A percentile compares a stretch with the other conserved stretches of the same genome.
These are phyloP conservation scores for Saccharomyces hybrid DNA, from an alignment of 1,139 yeast genomes.

Conservation along the genomic window DNA sequence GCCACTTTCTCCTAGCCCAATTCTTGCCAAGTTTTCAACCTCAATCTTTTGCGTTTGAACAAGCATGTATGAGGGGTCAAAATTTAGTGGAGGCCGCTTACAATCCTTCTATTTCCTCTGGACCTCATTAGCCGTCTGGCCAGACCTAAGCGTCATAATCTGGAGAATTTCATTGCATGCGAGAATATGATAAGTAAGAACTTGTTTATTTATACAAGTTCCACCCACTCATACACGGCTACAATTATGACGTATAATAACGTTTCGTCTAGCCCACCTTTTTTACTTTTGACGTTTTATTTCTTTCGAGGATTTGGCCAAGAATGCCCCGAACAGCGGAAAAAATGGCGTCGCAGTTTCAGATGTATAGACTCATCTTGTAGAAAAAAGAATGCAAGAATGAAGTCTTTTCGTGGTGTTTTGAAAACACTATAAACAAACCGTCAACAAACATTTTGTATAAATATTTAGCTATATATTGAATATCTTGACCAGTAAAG, in stretches of 20 bases:
- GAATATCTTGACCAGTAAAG: neutral
- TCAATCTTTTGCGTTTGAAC: neutral
- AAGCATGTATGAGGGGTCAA: neutral
- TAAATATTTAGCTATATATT: neutral
- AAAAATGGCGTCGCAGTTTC: neutral
- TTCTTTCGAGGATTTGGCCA: slow-evolving; percentile 1
- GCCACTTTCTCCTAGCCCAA: neutral
- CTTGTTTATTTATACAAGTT: neutral
- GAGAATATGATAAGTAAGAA: neutral
- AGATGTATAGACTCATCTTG: neutral
- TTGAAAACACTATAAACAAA: neutral
- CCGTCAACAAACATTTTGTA: neutral
- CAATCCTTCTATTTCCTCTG: neutral
- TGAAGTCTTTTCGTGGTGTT: neutral
- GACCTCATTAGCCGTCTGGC: neutral
- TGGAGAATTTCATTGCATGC: neutral
- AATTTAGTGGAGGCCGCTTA: neutral
- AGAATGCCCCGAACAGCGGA: neutral
- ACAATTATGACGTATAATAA: neutral
- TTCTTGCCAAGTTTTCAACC: neutral
- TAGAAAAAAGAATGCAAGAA: neutral
- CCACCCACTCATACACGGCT: neutral
- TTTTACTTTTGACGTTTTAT: neutral
- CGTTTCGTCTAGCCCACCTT: neutral
- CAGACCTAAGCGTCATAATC: neutral